Base-by-base conservation (phyloP, 2,329 filamentous ascomycete genomes). In the Rutstroemia sp. region DNA sequence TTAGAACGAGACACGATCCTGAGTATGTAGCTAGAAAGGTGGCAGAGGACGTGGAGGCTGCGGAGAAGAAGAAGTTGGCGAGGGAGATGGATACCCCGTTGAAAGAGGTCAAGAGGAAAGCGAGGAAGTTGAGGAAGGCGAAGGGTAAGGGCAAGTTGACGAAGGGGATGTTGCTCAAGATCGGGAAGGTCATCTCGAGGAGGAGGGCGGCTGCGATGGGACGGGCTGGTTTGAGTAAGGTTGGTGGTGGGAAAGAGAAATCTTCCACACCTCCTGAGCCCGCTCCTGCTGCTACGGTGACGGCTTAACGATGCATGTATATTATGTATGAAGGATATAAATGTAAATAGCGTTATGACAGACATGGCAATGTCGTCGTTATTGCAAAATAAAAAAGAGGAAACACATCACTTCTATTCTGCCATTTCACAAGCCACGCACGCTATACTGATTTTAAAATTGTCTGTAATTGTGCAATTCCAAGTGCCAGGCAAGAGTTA, bases 1-100 rank as follows among this genome's bases (percentile, higher is more conserved):
- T 92, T 82, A 80, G 91, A 67, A 90, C 85, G 53, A 79, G 89
- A 48, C 89, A 95, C 73, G 87, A 91, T 61, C 75, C 80, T 47
- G 87, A 86, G 70, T 95, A 87, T 69, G 71, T 92, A 52, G 76
- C 76, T 62, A 73, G 76, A 72, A 86, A 85, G 76, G 76, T 82
- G 70, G 73, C 76, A 58, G 79, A 86, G 69, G 84, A 81, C 58
- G 71, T 72, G 48, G 73, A 72, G 60, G 69, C 71, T 64, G 70
- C 74, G 47, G 64, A 58, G 19, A 63, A 61, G 56, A 65, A 67
- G 57, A 64, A 62, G 56, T 37, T 57, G 47, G 47, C 56, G 5
- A 54, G 58, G 38, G 34, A 63, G 54, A 70, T 71, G 68, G 58
- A 60, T 25, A 70, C 67, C 8, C 69, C 69, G 44, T 39, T 70